Evolutionary conservation across 495 filamentous ascomycete genomes (phyloP), one percentile per base, ranked within the genome.

Genomic region (Astrothelium subdiscretum): DNA sequence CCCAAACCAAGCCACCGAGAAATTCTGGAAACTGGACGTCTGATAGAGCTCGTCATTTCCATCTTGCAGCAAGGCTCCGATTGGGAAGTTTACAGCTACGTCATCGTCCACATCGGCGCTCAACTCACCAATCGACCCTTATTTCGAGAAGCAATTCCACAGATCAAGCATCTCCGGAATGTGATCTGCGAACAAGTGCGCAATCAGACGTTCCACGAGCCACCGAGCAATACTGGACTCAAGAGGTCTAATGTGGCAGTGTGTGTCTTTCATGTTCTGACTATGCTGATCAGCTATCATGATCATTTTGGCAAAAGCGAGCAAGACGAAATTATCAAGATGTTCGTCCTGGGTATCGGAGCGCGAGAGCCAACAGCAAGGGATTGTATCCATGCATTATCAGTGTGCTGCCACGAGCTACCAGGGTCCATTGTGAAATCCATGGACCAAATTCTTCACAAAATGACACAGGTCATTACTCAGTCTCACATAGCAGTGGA

Each of bases 41-140:
- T 91, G 87, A 78, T 96, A 18, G 87, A 94, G 58, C 76, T 82
- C 10, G 74, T 95, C 40, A 82, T 92, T 40, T 80, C 80, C 2
- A 74, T 95, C 22, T 75, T 99, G 32, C 85, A 89, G 66, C 78
- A 87, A 43, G 88, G 87, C 54, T 83, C 83, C 31, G 88, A 96
- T 59, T 99, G 95, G 95, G 91, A 97, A 72, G 76, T 96, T 1
- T 96, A 95, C 78, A 92, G 88, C 74, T 96, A 90, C 70, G 81
- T 94, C 31, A 79, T 97, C 13, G 87, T 88, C 13, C 89, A 96
- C 70, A 75, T 96, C n/a, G 86, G 88, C 13, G 86, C 87, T 27
- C 92, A 97, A 68, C 80, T 99, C 35, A 85, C 86, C 68, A 97
- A 97, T 69, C 88, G 90, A 65, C 84, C 88, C n/a, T 76, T 96